Conservation (phyloP, 1,139 yeast genomes). For the Wickerhamiella infanticola region DNA sequence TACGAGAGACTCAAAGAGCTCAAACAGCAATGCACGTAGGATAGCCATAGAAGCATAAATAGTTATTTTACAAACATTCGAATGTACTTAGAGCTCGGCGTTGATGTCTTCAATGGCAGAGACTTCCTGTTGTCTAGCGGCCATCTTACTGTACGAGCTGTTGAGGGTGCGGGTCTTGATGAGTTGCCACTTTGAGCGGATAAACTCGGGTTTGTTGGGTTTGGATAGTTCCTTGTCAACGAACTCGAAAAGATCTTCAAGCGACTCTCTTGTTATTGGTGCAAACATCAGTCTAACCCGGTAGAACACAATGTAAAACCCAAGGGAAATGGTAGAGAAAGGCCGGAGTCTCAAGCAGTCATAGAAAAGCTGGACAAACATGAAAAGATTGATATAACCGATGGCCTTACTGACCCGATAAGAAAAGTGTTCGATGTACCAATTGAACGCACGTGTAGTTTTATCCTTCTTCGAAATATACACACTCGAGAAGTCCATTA, state of each 20-base stretch:
- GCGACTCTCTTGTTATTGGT: slow-evolving; percentile 46
- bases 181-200: slow-evolving; percentile 44
- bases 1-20: slow-evolving; percentile 50
- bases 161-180: slow-evolving; percentile 28
- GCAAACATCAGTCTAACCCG: slow-evolving; percentile 64
- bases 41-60: not conserved
- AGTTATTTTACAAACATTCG: not conserved
- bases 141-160: slow-evolving; percentile 5
- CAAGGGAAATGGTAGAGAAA: slow-evolving; percentile 49
- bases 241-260: slow-evolving; percentile 46
- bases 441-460: slow-evolving; percentile 17
- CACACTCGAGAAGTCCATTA: slow-evolving; percentile 43
- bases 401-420: slow-evolving; percentile 49
- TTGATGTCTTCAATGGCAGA: slow-evolving; percentile 4
- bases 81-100: not conserved
- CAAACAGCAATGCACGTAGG: slow-evolving; percentile 21
- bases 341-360: slow-evolving; percentile 46
- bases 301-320: slow-evolving; percentile 46
- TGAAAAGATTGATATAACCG: slow-evolving; percentile 47
- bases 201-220: slow-evolving; percentile 39
- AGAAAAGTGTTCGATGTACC: slow-evolving; percentile 40
- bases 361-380: slow-evolving; percentile 32
- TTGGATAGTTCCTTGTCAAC: slow-evolving; percentile 44
- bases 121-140: slow-evolving; percentile 3
- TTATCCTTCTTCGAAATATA: slow-evolving; percentile 43